phyloP scores from a whole-genome alignment of 495 filamentous ascomycete genomes.

The Trichocladium uniseriatum region DNA sequence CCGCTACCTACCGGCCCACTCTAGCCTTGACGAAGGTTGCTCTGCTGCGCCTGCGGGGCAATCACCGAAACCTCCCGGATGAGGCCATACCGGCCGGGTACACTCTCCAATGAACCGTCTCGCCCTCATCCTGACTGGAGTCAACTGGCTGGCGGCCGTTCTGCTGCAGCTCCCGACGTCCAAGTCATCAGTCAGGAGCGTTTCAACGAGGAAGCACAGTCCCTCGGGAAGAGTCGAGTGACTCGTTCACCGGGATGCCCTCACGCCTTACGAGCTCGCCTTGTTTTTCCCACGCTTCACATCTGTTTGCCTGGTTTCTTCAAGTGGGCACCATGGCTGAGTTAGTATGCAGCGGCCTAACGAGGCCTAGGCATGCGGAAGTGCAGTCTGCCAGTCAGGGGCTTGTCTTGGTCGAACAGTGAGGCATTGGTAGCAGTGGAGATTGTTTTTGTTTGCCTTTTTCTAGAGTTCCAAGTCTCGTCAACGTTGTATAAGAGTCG shows the following conservation, averaged over 20 bases:
- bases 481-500: background rate
- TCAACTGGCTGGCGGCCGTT: background rate
- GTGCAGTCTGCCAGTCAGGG: background rate
- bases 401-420: background rate
- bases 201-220: background rate
- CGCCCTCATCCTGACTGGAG: background rate
- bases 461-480: background rate
- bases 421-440: background rate
- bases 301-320: constrained; percentile 1
- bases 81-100: background rate
- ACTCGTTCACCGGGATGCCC: background rate
- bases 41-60: constrained; percentile 1
- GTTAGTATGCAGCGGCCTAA: constrained; percentile 6
- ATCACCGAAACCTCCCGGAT: background rate
- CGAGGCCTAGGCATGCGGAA: too few species aligned
- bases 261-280: constrained; percentile 2
- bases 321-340: constrained; percentile 11
- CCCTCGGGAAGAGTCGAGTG: background rate
- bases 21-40: background rate
- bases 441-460: background rate
- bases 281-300: constrained; percentile 2
- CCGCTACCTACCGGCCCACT: background rate
- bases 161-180: background rate
- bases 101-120: background rate
- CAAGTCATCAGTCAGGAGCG: background rate